Base-by-base conservation (phyloP, 2,329 filamentous ascomycete genomes). In the Diaporthe caulivora region DNA sequence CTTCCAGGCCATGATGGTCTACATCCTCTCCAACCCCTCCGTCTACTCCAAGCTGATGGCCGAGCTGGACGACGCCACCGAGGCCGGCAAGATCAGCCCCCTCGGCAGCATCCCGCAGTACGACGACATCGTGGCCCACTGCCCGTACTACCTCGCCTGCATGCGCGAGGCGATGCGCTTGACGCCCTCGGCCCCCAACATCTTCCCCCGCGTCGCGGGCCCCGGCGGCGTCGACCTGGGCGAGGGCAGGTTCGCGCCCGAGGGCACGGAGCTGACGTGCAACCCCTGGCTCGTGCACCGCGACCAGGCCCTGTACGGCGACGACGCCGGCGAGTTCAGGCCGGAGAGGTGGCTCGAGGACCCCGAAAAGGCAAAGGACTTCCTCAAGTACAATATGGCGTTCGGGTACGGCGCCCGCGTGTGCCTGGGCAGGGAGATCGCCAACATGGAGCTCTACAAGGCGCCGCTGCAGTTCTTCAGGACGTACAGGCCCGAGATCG, bases 261-360 rank as follows among this genome's bases (percentile, higher is more conserved):
- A 70, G 10, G 75, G 75, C 2, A 77, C 76, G 6, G 47, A 74
- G 31, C 34, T 77, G 2, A 74, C 69, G 8, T 76, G 69, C 64
- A 64, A 72, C n/a, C 60, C 87, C 13, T 92, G 92, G 81, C 92
- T 90, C 0, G 90, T 92, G 75, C 90, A 92, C 81, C 91, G 90
- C 80, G 87, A 84, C 67, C 85, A 83, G 55, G 83, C 85, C 62
- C 89, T 92, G 78, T 93, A 91, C 89, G 84, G 84, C 7, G 76
- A 77, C 7, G 87, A 89, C 74, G 83, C 84, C 0, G 80, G 83
- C 3, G 77, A 81, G 7, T 89, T 87, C 78, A 81, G 84, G 0
- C 87, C 87, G 0, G 87, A 88, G 79, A 79, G 87, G 24, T 89
- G 87, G 86, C 76, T 88, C n/a, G 68, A 71, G 44, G 81, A 85